Base-by-base conservation (phyloP, 1,139 yeast genomes). In the Groenewaldozyma auringiensis region DNA sequence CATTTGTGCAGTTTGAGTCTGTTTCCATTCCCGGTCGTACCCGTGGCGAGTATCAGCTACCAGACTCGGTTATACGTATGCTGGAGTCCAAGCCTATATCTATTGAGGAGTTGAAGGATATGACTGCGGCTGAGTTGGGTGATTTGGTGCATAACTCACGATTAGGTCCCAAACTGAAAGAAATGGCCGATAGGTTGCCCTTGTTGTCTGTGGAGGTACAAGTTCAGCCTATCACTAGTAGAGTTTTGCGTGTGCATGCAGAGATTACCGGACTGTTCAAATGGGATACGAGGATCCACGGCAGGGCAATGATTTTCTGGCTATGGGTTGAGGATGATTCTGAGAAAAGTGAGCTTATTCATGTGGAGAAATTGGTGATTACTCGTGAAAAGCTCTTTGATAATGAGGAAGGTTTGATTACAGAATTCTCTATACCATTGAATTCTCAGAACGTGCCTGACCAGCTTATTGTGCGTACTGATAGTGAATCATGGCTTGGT, bases 401-500 rank as follows among this genome's bases (percentile, higher is more conserved):
- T 18, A 66, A 69, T 33, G 71, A 76, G 1, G 69, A 69, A 17
- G 67, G 69, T 31, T 70, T 75, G 1, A 94, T 85, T 62, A 86
- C 82, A 56, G 96, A 89, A 55, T 88, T 92, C 55, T 87, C 94
- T 81, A 83, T 94, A 37, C 98, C 98, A 0, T 67, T 92, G 45
- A 71, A 83, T 1, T 41, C 44, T n/a, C 95, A 87, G 57, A 96
- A 96, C 1, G 67, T 83, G 21, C 96, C 97, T 0, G 81, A 94
- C 0, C 97, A 92, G 61, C 76, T 94, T 39, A 77, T 87, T 6
- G 79, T 89, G 1, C 72, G 89, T 46, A 82, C 83, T 1, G 66
- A 86, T 4, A 85, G 95, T 3, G 98, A 92, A 60, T 67, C 78
- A 1, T 94, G 96, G 96, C 75, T 87, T 29, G 96, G 96, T 0